A percentile compares a stretch with the other conserved stretches of the same genome.
Evolutionary conservation across 768 basidiomycete genomes (phyloP).

Genomic region (Hortiboletus campestris): DNA sequence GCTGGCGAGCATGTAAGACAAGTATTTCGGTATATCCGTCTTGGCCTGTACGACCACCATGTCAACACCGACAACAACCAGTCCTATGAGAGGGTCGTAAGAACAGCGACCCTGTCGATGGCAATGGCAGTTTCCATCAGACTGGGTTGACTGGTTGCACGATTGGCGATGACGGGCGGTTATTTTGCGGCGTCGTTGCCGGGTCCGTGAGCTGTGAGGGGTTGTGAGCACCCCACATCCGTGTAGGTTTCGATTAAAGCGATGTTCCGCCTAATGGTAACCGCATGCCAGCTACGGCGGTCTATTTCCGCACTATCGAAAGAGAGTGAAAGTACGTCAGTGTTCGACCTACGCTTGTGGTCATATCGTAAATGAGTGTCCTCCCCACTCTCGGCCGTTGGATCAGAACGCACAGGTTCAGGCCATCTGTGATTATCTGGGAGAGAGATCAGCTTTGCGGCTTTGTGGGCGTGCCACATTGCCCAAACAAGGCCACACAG

Average conservation of each 20-base stretch:
- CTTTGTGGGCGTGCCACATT: conserved; percentile 23
- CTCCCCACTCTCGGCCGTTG: not conserved
- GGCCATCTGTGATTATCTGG: not conserved
- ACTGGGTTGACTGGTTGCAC: not conserved
- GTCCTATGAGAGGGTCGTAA: not conserved
- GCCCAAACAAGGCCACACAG: conserved; percentile 30
- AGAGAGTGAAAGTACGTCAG: not conserved
- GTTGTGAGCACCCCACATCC: too few species aligned
- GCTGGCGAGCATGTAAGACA: not conserved
- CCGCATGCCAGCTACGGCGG: not conserved
- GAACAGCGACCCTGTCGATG: not conserved
- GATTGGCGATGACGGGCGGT: too few species aligned
- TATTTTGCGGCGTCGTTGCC: not conserved
- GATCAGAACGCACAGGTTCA: conserved; percentile 4
- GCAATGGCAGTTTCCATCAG: not conserved
- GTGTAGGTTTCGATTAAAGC: not conserved
- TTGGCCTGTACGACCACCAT: not conserved
- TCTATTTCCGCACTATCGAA: not conserved
- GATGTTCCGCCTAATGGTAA: not conserved
- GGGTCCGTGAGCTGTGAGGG: not conserved
- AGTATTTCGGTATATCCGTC: not conserved
- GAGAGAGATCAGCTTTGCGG: not conserved
- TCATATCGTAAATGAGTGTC: not conserved
- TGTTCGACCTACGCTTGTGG: not conserved
- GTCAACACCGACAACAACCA: not conserved